Conservation (phyloP, 2,329 filamentous ascomycete genomes). For the Fusarium neocosmosporiellum region DNA sequence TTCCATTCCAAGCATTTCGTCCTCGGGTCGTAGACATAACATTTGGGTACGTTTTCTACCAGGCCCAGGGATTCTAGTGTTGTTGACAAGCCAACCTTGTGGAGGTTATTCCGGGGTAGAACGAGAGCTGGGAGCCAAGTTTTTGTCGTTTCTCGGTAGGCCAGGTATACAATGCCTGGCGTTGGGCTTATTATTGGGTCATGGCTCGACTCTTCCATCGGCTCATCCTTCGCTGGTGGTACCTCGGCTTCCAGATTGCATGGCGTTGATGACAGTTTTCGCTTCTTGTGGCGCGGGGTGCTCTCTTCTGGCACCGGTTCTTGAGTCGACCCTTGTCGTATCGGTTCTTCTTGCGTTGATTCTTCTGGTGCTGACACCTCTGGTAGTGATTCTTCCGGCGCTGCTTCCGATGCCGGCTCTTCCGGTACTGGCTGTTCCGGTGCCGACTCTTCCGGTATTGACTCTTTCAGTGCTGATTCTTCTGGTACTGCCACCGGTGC, state of each 20-base stretch:
- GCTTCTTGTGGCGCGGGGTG: not conserved
- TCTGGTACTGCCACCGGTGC: not conserved
- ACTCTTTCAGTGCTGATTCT: not conserved
- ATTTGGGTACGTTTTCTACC: conserved; percentile 3
- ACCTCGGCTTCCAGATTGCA: not conserved
- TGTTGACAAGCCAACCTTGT: not conserved
- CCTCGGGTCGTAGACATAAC: not conserved
- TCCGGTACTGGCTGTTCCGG: not conserved
- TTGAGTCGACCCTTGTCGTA: not conserved
- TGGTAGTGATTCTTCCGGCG: not conserved
- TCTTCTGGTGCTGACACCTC: not conserved
- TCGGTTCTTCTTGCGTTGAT: not conserved
- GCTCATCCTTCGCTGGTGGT: not conserved
- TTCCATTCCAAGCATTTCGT: not conserved
- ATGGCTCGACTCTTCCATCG: not conserved
- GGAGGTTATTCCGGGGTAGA: not conserved
- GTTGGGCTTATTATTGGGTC: not conserved
- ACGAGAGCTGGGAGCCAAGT: conserved; percentile 10
- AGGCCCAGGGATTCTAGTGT: conserved; percentile 8
- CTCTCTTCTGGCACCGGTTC: not conserved
- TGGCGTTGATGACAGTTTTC: not conserved
- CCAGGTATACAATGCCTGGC: conserved; percentile 4
- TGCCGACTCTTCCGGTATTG: not conserved
- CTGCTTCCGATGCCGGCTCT: not conserved
- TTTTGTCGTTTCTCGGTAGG: conserved; percentile 7